A percentile compares a stretch with the other conserved stretches of the same genome.
Evolutionary conservation across 1,139 yeast species (phyloP).

Genomic region (Geotrichum klebahnii): DNA sequence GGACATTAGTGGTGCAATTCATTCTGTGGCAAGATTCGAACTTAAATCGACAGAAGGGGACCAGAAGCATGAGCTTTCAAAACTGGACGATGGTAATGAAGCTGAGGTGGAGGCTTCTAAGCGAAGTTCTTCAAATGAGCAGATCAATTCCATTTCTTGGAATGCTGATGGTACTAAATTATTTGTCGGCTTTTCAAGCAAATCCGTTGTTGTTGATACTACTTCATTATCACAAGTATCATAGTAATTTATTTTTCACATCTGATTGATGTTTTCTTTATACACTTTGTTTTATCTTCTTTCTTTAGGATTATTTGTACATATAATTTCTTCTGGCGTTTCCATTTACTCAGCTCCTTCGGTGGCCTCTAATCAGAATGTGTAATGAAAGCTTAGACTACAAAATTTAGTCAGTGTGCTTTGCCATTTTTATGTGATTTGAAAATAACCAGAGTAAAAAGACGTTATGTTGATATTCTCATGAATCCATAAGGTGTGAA

Average conservation of each 20-base stretch:
- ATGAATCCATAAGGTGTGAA: too few relatives aligned
- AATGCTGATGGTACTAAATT: conserved; percentile 27
- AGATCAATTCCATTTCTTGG: conserved; percentile 31
- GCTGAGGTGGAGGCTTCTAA: conserved; percentile 3
- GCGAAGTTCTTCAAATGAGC: conserved; percentile 19
- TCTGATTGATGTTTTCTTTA: neutral
- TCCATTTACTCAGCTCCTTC: neutral
- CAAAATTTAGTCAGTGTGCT: too few relatives aligned
- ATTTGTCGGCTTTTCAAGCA: conserved; percentile 28
- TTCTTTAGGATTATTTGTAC: neutral
- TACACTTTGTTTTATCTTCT: too few relatives aligned
- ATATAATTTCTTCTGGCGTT: neutral
- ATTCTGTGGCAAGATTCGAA: conserved; percentile 22
- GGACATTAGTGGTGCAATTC: conserved; percentile 12
- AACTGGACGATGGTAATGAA: conserved; percentile 9
- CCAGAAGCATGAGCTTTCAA: conserved; percentile 5
- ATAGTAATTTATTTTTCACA: neutral
- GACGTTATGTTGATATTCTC: too few relatives aligned
- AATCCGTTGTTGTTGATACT: conserved; percentile 21
- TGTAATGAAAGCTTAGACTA: too few relatives aligned
- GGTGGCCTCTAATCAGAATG: too few relatives aligned
- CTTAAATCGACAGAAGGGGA: conserved; percentile 2
- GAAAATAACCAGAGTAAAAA: too few relatives aligned
- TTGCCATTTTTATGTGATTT: too few relatives aligned
- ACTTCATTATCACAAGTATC: conserved; percentile 6